Evolutionary conservation across 1,139 yeast species (phyloP), one percentile per base, ranked within the genome.

Genomic region (Meyerozyma carpophila): DNA sequence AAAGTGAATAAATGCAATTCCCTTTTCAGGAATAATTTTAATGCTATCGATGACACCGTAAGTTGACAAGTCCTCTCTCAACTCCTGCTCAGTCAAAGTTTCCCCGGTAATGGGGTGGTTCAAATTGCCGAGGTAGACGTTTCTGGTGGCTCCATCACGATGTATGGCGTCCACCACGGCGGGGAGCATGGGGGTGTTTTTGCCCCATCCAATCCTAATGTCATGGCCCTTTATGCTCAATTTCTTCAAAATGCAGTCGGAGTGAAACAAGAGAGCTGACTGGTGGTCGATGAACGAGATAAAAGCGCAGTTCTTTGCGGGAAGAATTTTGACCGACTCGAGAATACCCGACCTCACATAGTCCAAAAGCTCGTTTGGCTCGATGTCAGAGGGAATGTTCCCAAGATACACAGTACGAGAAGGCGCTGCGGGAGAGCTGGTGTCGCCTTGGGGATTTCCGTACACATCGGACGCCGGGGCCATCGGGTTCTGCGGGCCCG

Each of bases 321-420:
- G 80, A 32, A 79, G 63, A 41, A 79, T 71, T 58, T 76, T 76
- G 43, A 79, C 83, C 47, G 81, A 81, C 66, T 93, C 98, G 47
- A 93, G 81, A 18, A 90, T 82, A 21, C 98, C 98, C 27, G 95
- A 84, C 53, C 95, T 79, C 27, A 93, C 96, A 60, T 88, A 93
- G 59, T 89, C 93, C 57, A 93, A 73, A 44, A 93, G 68, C 56
- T 89, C 96, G 55, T 85, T 82, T 4, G 94, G 82, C 26, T 90
- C 80, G 46, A 90, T 75, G 50, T 84, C 88, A n/a, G 75, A 66
- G 1, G 98, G 97, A 38, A 93, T 77, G 58, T 89, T 90, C 10
- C 97, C 97, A 54, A 93, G 70, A 60, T 90, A 89, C 7, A 93
- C 95, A 0, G 98, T 89, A 60, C 97, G 77, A 16, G 89, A 82